Conservation (phyloP, 1,284 basidiomycete species). For the Puccinia triticina region DNA sequence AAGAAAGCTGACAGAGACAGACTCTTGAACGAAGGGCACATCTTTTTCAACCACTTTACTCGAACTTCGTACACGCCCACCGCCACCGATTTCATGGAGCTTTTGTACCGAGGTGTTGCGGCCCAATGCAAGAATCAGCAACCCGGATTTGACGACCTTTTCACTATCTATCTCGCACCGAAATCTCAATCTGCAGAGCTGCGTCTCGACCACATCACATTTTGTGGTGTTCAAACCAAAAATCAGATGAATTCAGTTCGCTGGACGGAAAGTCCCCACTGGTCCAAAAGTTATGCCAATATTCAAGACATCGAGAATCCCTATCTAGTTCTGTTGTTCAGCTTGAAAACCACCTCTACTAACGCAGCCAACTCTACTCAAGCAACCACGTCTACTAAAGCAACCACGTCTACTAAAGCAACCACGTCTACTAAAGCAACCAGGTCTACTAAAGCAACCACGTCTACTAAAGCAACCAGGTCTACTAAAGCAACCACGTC, state of each 20-base stretch:
- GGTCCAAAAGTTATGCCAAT: not conserved
- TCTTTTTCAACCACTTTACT: slow-evolving; percentile 10
- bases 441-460: not conserved
- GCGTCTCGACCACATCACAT: not conserved
- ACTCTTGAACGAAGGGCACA: not conserved
- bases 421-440: not conserved
- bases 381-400: not conserved
- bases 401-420: not conserved
- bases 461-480: not conserved
- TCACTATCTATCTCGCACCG: not conserved
- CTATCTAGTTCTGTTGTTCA: not conserved
- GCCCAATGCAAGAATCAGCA: slow-evolving; percentile 1
- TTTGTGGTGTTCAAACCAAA: slow-evolving; percentile 10
- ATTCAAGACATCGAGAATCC: not conserved
- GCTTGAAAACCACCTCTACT: not conserved
- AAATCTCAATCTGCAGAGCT: not conserved
- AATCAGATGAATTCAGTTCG: not conserved
- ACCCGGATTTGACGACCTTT: slow-evolving; percentile 3
- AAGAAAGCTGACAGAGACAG: not conserved
- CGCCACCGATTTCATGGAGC: not conserved
- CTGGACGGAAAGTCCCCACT: not conserved
- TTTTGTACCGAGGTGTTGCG: slow-evolving; percentile 15
- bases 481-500: not conserved
- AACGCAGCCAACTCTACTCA: not conserved
- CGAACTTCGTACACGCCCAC: slow-evolving; percentile 1